Base-by-base conservation (phyloP, 192 early-diverging fungal genomes). In the Linnemannia elongata region DNA sequence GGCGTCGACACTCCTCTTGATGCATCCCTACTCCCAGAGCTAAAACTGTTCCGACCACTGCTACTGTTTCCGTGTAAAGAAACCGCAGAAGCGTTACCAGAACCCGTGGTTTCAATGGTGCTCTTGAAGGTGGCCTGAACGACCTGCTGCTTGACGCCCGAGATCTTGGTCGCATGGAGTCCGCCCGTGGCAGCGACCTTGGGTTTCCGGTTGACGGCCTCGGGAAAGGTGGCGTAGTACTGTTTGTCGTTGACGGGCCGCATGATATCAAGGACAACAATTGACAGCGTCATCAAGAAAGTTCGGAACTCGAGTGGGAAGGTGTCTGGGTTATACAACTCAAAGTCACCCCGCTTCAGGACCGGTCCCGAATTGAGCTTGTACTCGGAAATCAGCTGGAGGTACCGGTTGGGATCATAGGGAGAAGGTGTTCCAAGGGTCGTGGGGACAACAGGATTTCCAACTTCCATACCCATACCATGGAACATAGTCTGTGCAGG, bases 321-420 rank as follows among this genome's bases (percentile, higher is more conserved):
- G 27, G 83, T 85, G 47, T 85, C 83, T 33, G 83, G 83, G 30
- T 85, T 85, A 38, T 85, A 30, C 35, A 85, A 45, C 75, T 85
- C 83, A 72, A 85, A 85, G 24, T 80, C 75, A 6, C 83, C 83
- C 22, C 72, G 78, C 49, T 85, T 85, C 44, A 49, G 41, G 17
- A 85, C 83, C 13, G 83, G 83, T n/a, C 83, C 83, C 17, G 83
- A 85, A 35, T 85, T 80, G 12, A 85, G 27, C 6, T 78, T 74
- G 68, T 85, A 85, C 57, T 85, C 83, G 2, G 83, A 85, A 27
- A 85, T 69, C 66, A 85, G 39, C 49, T 85, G 83, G 45, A 85
- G 57, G 38, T 85, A 85, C 35, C 83, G 83, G 27, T n/a, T 54
- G 3, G 78, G 7, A 30, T 85, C 83, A 74, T 77, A 85, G 4